These are phyloP conservation scores for Aspergillus panamensis DNA, from an alignment of 495 filamentous ascomycete species.

Conservation along the genomic window DNA sequence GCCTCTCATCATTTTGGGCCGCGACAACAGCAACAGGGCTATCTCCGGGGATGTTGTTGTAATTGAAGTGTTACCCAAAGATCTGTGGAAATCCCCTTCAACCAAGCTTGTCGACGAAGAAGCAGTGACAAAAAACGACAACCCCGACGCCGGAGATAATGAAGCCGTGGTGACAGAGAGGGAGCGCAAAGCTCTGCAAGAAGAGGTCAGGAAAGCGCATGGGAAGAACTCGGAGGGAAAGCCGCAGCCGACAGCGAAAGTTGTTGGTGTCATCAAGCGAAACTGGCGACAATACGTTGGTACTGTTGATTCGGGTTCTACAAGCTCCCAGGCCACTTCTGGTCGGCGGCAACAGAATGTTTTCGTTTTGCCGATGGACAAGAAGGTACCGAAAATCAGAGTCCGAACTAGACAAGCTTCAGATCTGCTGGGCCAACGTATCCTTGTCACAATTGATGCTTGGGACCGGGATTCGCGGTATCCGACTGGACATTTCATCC, in stretches of 20 bases:
- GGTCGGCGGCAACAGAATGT: conserved; percentile 84
- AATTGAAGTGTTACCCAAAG: conserved; percentile 84
- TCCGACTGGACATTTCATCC: conserved; percentile 88
- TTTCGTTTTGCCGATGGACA: conserved; percentile 96
- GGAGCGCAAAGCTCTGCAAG: conserved; percentile 79
- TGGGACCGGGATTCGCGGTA: conserved; percentile 94
- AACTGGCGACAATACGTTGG: conserved; percentile 99
- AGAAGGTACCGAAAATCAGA: conserved; percentile 91
- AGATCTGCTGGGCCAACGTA: conserved; percentile 83
- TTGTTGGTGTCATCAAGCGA: conserved; percentile 88
- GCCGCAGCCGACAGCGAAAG: conserved; percentile 85
- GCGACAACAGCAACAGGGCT: conserved; percentile 93
- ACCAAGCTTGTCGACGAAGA: conserved; percentile 96
- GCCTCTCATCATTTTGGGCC: conserved; percentile 80
- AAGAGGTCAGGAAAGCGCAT: conserved; percentile 85
- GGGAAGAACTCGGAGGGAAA: conserved; percentile 71
- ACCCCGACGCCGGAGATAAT: conserved; percentile 74
- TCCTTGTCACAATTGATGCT: conserved; percentile 91
- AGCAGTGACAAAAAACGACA: conserved; percentile 86
- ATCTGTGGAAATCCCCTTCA: conserved; percentile 94
- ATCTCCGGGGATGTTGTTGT: conserved; percentile 90
- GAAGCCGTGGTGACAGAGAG: conserved; percentile 77
- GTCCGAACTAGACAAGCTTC: conserved; percentile 85
- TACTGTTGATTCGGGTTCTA: conserved; percentile 83
- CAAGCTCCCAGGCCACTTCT: conserved; percentile 63